These are phyloP conservation scores for Sporisorium scitamineum DNA, from an alignment of 1,284 basidiomycete species.

Conservation along the genomic window DNA sequence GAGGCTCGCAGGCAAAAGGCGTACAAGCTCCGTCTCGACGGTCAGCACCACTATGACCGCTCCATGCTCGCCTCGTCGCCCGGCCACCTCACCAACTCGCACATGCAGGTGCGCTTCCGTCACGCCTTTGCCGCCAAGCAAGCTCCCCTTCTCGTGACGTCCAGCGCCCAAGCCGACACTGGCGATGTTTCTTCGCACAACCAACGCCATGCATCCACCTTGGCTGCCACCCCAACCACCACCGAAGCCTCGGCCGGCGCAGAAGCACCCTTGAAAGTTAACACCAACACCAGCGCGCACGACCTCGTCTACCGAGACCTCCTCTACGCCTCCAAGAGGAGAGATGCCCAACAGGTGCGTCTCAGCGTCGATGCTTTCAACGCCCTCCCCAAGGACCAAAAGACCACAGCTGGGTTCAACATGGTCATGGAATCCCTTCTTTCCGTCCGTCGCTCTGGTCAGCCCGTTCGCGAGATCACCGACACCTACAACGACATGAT, in stretches of 20 bases:
- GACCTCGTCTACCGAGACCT: slow-evolving; percentile 35
- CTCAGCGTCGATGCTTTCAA: slow-evolving; percentile 50
- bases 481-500: slow-evolving; percentile 83
- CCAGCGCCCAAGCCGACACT: neutral
- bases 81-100: slow-evolving; percentile 39
- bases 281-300: slow-evolving; percentile 1
- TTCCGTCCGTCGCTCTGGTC: slow-evolving; percentile 73
- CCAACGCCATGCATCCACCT: slow-evolving; percentile 17
- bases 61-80: slow-evolving; percentile 6
- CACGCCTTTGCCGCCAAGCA: slow-evolving; percentile 44
- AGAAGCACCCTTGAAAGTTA: too few species aligned
- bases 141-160: slow-evolving; percentile 30
- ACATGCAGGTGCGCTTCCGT: slow-evolving; percentile 50
- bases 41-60: slow-evolving; percentile 22
- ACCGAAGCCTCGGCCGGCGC: too few species aligned
- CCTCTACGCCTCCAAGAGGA: slow-evolving; percentile 13
- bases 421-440: slow-evolving; percentile 75
- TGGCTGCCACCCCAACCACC: slow-evolving; percentile 1
- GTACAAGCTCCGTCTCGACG: slow-evolving; percentile 42
- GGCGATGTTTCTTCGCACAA: slow-evolving; percentile 4
- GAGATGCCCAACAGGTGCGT: slow-evolving; percentile 24
- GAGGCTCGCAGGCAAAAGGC: slow-evolving; percentile 40
- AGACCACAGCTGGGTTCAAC: slow-evolving; percentile 75
- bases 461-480: slow-evolving; percentile 76
- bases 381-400: slow-evolving; percentile 52